Conservation (phyloP, 345 rosid genomes). For the Sonneratia alba region DNA sequence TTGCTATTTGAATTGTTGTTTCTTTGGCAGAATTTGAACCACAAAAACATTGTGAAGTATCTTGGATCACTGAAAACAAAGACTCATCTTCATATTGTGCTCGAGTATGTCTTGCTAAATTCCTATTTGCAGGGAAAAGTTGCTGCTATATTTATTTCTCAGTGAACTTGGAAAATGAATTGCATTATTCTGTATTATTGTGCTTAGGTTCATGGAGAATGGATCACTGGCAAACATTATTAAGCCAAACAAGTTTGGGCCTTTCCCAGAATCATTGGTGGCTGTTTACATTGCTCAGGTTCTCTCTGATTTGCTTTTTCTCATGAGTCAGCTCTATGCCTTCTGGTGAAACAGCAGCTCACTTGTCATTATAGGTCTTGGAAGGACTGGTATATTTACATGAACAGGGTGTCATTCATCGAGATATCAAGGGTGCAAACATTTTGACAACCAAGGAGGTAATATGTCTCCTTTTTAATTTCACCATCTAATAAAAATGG, state of each 20-base stretch:
- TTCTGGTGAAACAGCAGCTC: conserved; percentile 14
- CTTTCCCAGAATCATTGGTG: conserved; percentile 95
- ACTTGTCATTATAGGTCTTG: conserved; percentile 51
- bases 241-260: conserved; percentile 97
- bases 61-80: conserved; percentile 92
- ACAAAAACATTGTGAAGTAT: conserved; percentile 96
- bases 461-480: neutral
- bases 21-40: conserved; percentile 75
- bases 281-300: conserved; percentile 99
- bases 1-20: neutral
- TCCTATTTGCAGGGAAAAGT: neutral
- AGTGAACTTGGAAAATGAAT: conserved; percentile 4
- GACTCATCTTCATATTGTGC: conserved; percentile 90
- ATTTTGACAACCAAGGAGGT: conserved; percentile 98
- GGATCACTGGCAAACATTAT: conserved; percentile 97
- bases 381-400: conserved; percentile 96
- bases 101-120: conserved; percentile 61
- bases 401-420: conserved; percentile 98
- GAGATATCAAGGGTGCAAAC: conserved; percentile 99
- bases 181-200: conserved; percentile 22
- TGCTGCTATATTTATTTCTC: conserved; percentile 2
- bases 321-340: neutral
- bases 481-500: neutral
- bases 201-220: conserved; percentile 83
- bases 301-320: conserved; percentile 19